Evolutionary conservation across 192 early-diverging fungal genomes (phyloP), one percentile per base, ranked within the genome.

Genomic region (Backusella psychrophila): DNA sequence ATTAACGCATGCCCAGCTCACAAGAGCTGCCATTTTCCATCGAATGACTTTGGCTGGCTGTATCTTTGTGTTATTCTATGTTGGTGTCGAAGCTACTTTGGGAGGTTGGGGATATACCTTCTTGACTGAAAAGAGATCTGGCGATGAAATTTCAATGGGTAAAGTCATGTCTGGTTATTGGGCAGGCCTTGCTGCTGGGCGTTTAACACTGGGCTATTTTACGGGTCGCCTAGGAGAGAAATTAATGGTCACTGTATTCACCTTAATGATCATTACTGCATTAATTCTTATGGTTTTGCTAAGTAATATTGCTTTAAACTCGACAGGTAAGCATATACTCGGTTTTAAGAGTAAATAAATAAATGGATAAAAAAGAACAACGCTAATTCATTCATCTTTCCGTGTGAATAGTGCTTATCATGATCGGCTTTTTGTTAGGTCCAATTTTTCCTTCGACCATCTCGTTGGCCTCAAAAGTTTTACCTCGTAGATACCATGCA

Each of bases 61-160:
- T 9, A 14, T 75, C 38, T 82, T 74, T 63, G 42, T 82, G 46
- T 49, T 82, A 6, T 42, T 75, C 42, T 82, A 82, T 69, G 81
- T 82, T 21, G 81, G 81, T 12, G 46, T 78, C 11, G 81, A 82
- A 35, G 69, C 75, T 41, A 78, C 74, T 21, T 41, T 82, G 11
- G 81, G 81, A 52, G 74, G 73, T 15, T 82, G 81, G 81, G 73
- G 73, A 15, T 82, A 78, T 29, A 75, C 73, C 19, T 82, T 75
- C 38, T 36, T 82, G 34, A 78, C 75, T 14, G 71, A 69, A 33
- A 74, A 68, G n/a, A 53, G 75, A 33, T 29, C 71, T 34, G 81
- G 81, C 31, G 69, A 78, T 49, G 23, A 73, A 4, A 56, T 72
- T 15, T 53, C 38, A 4, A 78, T 78, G 81, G 77, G 77, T 19